Base-by-base conservation (phyloP, 176 grass and related monocot genomes). In the Saccharum officinarum region DNA sequence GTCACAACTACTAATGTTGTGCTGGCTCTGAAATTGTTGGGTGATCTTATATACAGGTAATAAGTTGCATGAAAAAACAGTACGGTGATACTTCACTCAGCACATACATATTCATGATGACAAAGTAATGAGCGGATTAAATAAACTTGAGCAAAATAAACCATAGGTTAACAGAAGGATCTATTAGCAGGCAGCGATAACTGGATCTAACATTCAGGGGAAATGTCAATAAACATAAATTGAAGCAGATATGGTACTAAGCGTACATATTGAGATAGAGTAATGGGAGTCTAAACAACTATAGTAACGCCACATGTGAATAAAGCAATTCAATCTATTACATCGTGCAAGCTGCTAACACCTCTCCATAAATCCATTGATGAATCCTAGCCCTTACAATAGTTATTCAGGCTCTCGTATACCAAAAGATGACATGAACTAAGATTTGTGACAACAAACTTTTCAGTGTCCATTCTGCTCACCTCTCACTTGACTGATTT, bases 281-380 rank as follows among this genome's bases (percentile, higher is more conserved):
- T 39, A 49, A 89, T 52, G 1, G 75, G 59, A 83, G 50, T 73
- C 64, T 11, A 52, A 63, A 25, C 20, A 65, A 78, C 73, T 41
- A 85, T 69, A 79, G 66, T 64, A 77, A 36, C 2, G 0, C 16
- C 57, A 63, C 80, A 85, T 83, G 46, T 82, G 77, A 77, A 84
- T 85, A 84, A 85, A 85, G 41, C 76, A 85, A 87, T 88, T 70
- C 85, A 79, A 78, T 66, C 85, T 79, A 85, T 82, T 85, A 87
- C 85, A 82, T 78, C 67, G 9, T 73, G 79, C 76, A 84, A 85
- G 59, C 72, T 85, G 65, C 47, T 50, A 69, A 85, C 85, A 75
- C 69, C 55, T 67, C 80, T 76, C 54, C 85, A 85, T 75, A 87
- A 78, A 50, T 15, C 55, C 76, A 82, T 31, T 65, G 42, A 78